phyloP scores from a whole-genome alignment of 139 green algal genomes.

The Asterochloris erici region DNA sequence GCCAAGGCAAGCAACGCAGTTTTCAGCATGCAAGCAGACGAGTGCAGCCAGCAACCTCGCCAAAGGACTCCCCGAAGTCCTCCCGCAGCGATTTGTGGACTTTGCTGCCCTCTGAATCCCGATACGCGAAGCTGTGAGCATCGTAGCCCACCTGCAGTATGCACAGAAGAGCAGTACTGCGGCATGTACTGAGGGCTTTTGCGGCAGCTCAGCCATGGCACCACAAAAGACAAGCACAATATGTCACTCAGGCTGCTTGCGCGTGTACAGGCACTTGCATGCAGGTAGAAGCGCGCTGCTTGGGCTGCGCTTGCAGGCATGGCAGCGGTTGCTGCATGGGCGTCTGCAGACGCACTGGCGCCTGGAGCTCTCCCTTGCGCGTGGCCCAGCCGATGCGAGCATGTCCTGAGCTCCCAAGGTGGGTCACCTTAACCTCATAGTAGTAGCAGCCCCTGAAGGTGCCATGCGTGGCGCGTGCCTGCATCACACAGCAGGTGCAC shows the following conservation, averaged over 20 bases:
- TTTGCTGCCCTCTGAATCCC: constrained; percentile 72
- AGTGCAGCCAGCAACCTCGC: constrained; percentile 15
- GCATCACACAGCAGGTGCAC: not conserved
- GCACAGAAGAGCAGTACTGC: not conserved
- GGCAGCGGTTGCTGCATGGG: not conserved
- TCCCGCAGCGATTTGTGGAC: constrained; percentile 39
- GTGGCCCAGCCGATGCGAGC: constrained; percentile 75
- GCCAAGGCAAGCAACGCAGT: not conserved
- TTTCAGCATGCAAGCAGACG: not conserved
- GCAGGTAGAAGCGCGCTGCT: not conserved
- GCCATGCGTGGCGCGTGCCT: constrained; percentile 67
- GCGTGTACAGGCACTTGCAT: not conserved
- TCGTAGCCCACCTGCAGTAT: constrained; percentile 59
- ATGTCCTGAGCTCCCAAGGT: constrained; percentile 63
- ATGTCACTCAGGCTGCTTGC: not conserved
- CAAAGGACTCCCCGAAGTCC: constrained; percentile 44
- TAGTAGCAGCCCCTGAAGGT: constrained; percentile 63
- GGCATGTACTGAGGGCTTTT: not conserved
- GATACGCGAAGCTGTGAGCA: constrained; percentile 61
- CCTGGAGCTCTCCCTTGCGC: constrained; percentile 69
- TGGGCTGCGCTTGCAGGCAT: not conserved
- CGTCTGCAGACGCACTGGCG: constrained; percentile 49
- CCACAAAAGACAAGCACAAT: not conserved
- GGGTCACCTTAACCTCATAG: constrained; percentile 65
- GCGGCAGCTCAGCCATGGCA: not conserved